Base-by-base conservation (phyloP, 164 flowering plant genomes). In the Dillenia turbinata region DNA sequence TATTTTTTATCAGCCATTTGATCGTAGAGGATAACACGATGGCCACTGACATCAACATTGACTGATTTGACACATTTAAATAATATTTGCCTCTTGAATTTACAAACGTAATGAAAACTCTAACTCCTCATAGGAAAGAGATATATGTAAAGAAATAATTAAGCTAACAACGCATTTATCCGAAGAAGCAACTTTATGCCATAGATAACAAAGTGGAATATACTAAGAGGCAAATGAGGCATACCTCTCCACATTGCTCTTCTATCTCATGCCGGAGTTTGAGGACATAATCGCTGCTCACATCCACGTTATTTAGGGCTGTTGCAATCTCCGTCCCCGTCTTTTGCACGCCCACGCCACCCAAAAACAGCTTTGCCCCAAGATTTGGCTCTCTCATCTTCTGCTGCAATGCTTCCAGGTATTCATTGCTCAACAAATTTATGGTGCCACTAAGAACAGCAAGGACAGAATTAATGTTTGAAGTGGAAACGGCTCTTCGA, bases 241-340 rank as follows among this genome's bases (percentile, higher is more conserved):
- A 33, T 33, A 93, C 98, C 96, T 90, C 92, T 6, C 75, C 74
- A 66, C 92, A 94, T 67, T 86, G 95, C 76, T 87, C 91, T 65
- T 91, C 97, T 57, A 91, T 87, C 83, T 87, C 96, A 44, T 86
- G 93, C 44, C 86, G 71, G 9, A 94, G 82, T 69, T 91, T 94
- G 66, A 89, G 59, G 55, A 83, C 92, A 76, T 90, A 94, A 71
- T 91, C 97, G 49, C 96, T 68, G 55, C 98, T 89, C 49, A 94
- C 88, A 58, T 89, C 98, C 83, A 94, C 76, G 75, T 91, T 89
- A 72, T 94, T 94, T 68, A 94, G 70, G 54, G 88, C 87, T 2
- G 96, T 94, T 6, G 97, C 91, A 68, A 94, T 81, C 71, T 90
- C 96, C 2, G 83, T 80, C 24, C 95, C 98, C 47, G 92, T 90